Evolutionary conservation across 23 red algal species (phyloP).

Genomic region (Cyanidioschyzon merolae): DNA sequence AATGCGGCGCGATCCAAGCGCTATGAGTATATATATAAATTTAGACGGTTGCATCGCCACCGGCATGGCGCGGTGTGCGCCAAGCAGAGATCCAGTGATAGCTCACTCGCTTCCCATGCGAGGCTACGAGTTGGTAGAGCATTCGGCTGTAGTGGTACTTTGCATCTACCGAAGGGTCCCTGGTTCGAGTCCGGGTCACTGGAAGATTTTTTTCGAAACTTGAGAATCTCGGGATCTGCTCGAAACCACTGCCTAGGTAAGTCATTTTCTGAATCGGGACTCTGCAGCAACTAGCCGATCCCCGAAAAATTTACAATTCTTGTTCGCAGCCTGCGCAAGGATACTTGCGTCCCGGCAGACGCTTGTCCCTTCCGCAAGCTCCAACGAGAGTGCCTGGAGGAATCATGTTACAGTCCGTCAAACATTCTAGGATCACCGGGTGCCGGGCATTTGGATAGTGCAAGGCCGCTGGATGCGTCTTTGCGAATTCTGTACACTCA

Average conservation of each 20-base stretch:
- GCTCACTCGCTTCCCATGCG: background rate
- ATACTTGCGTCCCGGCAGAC: background rate
- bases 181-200: background rate
- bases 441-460: too few species aligned
- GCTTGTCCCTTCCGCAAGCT: background rate
- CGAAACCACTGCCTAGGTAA: background rate
- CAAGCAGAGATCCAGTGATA: background rate
- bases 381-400: too few species aligned
- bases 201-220: background rate
- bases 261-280: background rate
- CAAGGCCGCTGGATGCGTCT: too few species aligned
- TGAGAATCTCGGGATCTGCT: background rate
- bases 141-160: background rate
- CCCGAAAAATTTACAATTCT: too few species aligned
- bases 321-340: background rate
- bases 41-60: too few species aligned
- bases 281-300: background rate
- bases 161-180: background rate
- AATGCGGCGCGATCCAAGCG: too few species aligned
- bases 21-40: too few species aligned
- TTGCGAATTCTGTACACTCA: too few species aligned
- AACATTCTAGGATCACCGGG: too few species aligned
- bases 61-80: too few species aligned
- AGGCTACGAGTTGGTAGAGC: background rate
- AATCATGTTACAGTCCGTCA: too few species aligned